Evolutionary conservation across 192 early-diverging fungal genomes (phyloP), one percentile per base, ranked within the genome.

Genomic region (Coemansia sp.): DNA sequence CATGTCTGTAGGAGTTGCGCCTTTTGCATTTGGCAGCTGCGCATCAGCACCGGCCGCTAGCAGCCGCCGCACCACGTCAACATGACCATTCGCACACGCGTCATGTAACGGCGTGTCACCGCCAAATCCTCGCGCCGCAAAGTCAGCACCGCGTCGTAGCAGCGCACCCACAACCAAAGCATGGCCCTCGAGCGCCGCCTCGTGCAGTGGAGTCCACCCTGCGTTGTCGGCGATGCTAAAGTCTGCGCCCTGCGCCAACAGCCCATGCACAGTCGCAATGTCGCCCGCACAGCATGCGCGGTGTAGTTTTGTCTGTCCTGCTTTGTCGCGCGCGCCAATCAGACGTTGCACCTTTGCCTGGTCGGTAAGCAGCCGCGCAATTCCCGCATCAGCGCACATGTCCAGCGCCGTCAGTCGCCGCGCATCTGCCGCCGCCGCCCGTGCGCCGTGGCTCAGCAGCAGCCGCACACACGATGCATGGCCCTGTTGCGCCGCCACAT

Each of bases 201-300:
- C 77, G 62, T 91, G 89, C 16, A 91, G 47, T 5, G 87, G 87
- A 18, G 87, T 90, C 85, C 87, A 89, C 9, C 78, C 77, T 2
- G 84, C 82, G 74, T 87, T 84, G 53, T 91, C 88, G 54, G 82
- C 74, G 45, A 84, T 78, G 54, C 89, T 89, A 32, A 88, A 81
- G 18, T 90, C 87, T 2, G 88, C 83, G 16, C 90, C 90, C 62
- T 85, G 79, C 55, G 82, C 73, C 14, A 90, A 64, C 4, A 91
- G 68, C 7, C 49, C 58, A 0, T 71, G 49, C 1, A 83, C 82
- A 26, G 68, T 75, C 43, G 82, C 80, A 43, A 77, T 66, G 9
- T 87, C 83, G 6, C 84, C 87, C 22, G 78, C 76, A 29, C 80
- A 82, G 14, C 87, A 81, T 57, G 86, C 86, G 26, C 84, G 77